phyloP scores from a whole-genome alignment of 148 eudicot genomes.

The Rhododendron kiyosumense region DNA sequence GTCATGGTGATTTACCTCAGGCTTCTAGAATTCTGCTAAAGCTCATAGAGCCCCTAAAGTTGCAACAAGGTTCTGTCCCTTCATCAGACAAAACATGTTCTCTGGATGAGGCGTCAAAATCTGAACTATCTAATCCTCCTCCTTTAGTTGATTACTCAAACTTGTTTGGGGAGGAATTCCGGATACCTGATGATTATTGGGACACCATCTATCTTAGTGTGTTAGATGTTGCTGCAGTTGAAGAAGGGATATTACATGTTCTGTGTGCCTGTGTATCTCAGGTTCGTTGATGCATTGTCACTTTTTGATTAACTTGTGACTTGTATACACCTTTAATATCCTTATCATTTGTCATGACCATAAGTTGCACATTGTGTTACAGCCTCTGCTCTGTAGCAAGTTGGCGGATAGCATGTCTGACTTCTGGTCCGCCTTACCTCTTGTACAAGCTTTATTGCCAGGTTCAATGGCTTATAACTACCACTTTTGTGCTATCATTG shows the following conservation, averaged over 20 bases:
- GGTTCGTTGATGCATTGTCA: constrained; percentile 32
- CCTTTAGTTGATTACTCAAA: constrained; percentile 51
- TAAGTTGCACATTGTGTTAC: constrained; percentile 20
- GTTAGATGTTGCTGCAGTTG: constrained; percentile 59
- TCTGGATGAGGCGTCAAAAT: constrained; percentile 35
- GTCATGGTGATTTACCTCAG: constrained; percentile 30
- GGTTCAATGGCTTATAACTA: constrained; percentile 31
- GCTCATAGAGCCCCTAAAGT: constrained; percentile 34
- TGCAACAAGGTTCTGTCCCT: constrained; percentile 35
- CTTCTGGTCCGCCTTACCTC: constrained; percentile 71
- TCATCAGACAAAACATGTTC: constrained; percentile 26
- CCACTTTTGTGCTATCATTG: not conserved
- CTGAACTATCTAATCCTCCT: constrained; percentile 27
- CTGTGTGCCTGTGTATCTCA: constrained; percentile 72
- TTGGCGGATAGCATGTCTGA: constrained; percentile 51
- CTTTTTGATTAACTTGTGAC: not conserved
- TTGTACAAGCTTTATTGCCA: constrained; percentile 81
- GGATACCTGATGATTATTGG: constrained; percentile 46
- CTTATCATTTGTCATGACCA: not conserved
- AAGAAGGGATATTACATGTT: constrained; percentile 75
- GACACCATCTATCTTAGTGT: constrained; percentile 47
- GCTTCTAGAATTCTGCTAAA: constrained; percentile 57
- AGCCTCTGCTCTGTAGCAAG: constrained; percentile 71
- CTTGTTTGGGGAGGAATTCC: constrained; percentile 67
- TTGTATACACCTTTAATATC: constrained; percentile 9